Evolutionary conservation across 805 yeast genomes (phyloP), one percentile per base, ranked within the genome.

Genomic region (Clavispora vitiphila): DNA sequence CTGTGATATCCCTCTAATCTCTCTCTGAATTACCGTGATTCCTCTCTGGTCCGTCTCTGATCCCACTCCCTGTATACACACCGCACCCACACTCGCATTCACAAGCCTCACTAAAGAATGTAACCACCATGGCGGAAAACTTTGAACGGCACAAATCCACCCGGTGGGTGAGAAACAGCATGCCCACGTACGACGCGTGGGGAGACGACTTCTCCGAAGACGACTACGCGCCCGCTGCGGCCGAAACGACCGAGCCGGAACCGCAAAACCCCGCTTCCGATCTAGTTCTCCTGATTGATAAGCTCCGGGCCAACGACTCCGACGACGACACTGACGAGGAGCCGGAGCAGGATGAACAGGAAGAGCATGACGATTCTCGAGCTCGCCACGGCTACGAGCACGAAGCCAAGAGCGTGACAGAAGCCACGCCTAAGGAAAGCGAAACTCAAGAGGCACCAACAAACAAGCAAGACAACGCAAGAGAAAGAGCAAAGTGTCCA

Each of bases 101-200:
- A 21, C 16, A 3, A 15, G 32, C 32, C 32, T 29, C 32, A 16
- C 20, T 8, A 10, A 12, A 16, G 32, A 29, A 29, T 34, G 25
- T 22, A 8, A 23, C 37, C 14, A 34, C 21, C 30, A 58, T 59
- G 62, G 43, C 56, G 2, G 73, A 67, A 37, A 59, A 62, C 37
- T 65, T 69, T 47, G 72, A 62, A 22, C 61, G 75, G 52, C 74
- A 69, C 42, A 61, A 61, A 36, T 68, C 73, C 27, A 60, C 72
- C 6, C 55, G 75, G 38, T 69, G 74, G 74, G 71, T 61, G 9
- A 64, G 62, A 40, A 67, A 74, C 6, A 49, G 63, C n/a, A 65
- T 62, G 5, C 75, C 74, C n/a, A 41, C 59, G 3, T 67, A 67
- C 43, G 71, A 65, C 41, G 71, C 65, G 18, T 68, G 73, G 73